These are phyloP conservation scores for Scopulariopsis brevicaulis DNA, from an alignment of 2,329 filamentous ascomycete genomes.

Conservation along the genomic window DNA sequence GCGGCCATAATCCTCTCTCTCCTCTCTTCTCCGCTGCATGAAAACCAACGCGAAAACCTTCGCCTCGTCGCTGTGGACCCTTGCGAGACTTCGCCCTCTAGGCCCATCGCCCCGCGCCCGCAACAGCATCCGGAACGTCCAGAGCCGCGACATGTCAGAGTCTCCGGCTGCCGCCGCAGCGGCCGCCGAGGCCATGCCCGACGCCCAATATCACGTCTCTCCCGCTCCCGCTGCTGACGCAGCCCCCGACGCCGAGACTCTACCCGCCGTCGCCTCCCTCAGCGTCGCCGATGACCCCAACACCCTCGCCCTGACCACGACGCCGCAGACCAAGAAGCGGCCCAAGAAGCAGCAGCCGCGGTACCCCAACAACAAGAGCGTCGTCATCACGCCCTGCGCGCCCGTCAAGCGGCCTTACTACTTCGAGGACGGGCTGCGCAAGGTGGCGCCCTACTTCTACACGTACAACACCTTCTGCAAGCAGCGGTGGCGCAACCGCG, in stretches of 20 bases:
- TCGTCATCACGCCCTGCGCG: constrained; percentile 21
- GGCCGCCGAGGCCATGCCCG: constrained; percentile 5
- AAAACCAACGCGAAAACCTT: background rate
- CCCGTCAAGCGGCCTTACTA: constrained; percentile 54
- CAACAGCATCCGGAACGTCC: background rate
- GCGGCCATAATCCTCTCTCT: background rate
- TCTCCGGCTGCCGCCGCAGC: constrained; percentile 5
- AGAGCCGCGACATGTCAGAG: background rate
- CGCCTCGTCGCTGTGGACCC: background rate
- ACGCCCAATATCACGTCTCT: background rate
- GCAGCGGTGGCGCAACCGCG: constrained; percentile 76
- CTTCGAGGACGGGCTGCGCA: constrained; percentile 70
- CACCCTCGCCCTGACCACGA: background rate
- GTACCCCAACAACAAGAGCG: constrained; percentile 5
- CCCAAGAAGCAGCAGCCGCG: constrained; percentile 6
- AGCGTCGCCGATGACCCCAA: constrained; percentile 2
- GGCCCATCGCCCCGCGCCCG: too few species aligned
- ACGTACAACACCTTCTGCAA: constrained; percentile 96
- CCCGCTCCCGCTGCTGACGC: constrained; percentile 2
- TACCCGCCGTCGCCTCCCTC: constrained; percentile 2
- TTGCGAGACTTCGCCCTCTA: background rate
- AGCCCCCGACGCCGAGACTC: background rate
- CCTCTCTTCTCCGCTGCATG: background rate
- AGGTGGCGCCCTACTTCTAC: constrained; percentile 78
- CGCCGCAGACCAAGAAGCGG: constrained; percentile 3